Evolutionary conservation across 2,329 filamentous ascomycete genomes (phyloP).

Genomic region (Exophiala alcalophila): DNA sequence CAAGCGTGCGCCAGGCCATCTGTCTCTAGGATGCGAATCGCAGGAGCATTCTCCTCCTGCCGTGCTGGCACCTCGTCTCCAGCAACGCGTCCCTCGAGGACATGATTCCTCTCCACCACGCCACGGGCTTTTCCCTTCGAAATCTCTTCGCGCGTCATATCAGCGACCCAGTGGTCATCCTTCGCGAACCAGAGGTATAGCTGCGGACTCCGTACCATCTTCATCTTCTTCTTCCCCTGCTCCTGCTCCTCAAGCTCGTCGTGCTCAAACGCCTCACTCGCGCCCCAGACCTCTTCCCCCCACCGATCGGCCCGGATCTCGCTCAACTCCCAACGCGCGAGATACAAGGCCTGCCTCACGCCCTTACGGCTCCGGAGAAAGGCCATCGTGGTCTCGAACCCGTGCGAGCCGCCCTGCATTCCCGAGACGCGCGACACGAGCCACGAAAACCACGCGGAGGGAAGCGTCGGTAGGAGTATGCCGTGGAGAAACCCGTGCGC

Average conservation of each 20-base stretch:
- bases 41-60: conserved; percentile 41
- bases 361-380: conserved; percentile 51
- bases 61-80: conserved; percentile 30
- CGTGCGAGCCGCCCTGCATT: conserved; percentile 40
- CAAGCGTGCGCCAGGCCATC: conserved; percentile 58
- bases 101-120: conserved; percentile 6
- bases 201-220: conserved; percentile 33
- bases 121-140: conserved; percentile 43
- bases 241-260: conserved; percentile 17
- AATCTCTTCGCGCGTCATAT: conserved; percentile 55
- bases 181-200: conserved; percentile 59
- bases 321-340: conserved; percentile 58
- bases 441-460: conserved; percentile 38
- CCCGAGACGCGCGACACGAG: conserved; percentile 45
- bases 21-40: conserved; percentile 54
- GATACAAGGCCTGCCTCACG: conserved; percentile 55
- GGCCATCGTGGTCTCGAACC: conserved; percentile 48
- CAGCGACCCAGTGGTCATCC: conserved; percentile 61
- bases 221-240: background rate
- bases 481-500: conserved; percentile 43
- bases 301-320: conserved; percentile 57
- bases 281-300: conserved; percentile 60
- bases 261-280: conserved; percentile 30
- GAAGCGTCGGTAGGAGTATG: conserved; percentile 44
- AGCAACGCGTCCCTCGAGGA: background rate